These are phyloP conservation scores for Wallacemonas sp. DNA, from an alignment of 208 protist species.

Conservation along the genomic window DNA sequence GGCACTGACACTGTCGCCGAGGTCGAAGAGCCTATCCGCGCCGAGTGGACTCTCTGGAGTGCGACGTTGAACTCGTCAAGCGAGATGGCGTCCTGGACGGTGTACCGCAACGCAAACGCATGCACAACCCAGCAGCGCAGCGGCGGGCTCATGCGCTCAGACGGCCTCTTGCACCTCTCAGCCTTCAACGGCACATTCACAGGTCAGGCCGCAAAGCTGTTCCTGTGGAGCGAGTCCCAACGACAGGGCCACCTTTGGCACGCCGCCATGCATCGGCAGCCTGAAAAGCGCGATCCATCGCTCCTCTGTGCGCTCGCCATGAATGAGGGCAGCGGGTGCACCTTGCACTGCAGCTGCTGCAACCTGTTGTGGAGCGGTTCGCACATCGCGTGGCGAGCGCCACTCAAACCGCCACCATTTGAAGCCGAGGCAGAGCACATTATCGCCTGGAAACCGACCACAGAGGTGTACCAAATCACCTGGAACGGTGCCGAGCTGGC, in stretches of 20 bases:
- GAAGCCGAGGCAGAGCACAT: slow-evolving; percentile 12
- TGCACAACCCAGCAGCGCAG: slow-evolving; percentile 46
- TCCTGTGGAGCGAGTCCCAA: slow-evolving; percentile 8
- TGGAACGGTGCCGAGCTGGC: slow-evolving; percentile 75
- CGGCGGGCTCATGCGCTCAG: slow-evolving; percentile 41
- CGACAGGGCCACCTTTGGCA: slow-evolving; percentile 18
- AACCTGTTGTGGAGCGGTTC: slow-evolving; percentile 53
- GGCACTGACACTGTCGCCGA: slow-evolving; percentile 60
- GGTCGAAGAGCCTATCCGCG: slow-evolving; percentile 56
- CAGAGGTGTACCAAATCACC: slow-evolving; percentile 59
- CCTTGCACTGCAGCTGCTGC: slow-evolving; percentile 16
- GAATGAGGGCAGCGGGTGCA: slow-evolving; percentile 13
- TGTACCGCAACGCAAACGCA: slow-evolving; percentile 67
- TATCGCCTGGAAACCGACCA: slow-evolving; percentile 43
- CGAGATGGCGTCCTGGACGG: slow-evolving; percentile 66
- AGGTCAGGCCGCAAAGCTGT: slow-evolving; percentile 14
- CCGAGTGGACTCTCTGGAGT: slow-evolving; percentile 74
- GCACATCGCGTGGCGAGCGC: slow-evolving; percentile 39
- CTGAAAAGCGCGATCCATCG: slow-evolving; percentile 44
- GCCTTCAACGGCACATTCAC: slow-evolving; percentile 33
- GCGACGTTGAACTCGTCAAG: slow-evolving; percentile 58
- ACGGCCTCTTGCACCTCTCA: slow-evolving; percentile 13
- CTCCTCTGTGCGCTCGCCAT: slow-evolving; percentile 17
- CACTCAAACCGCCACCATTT: slow-evolving; percentile 33
- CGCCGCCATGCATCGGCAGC: slow-evolving; percentile 25